phyloP scores from a whole-genome alignment of 1,284 basidiomycete species.

The Boletellus dicymbophilus region DNA sequence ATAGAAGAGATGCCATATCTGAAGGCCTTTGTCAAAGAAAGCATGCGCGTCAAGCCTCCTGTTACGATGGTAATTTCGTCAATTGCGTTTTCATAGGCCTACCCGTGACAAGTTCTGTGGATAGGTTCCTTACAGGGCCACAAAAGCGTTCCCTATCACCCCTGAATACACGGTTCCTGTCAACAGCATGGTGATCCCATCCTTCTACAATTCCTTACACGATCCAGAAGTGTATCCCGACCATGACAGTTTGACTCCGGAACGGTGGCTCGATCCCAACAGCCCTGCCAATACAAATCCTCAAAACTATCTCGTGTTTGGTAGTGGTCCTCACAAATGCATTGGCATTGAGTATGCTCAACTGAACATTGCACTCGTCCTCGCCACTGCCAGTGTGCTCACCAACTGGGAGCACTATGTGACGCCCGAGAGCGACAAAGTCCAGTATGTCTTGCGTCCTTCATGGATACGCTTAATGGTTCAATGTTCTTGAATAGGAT shows the following conservation, averaged over 20 bases:
- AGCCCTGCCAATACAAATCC: slow-evolving; percentile 83
- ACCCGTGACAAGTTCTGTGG: slow-evolving; percentile 8
- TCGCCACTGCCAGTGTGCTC: slow-evolving; percentile 82
- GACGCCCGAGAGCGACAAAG: slow-evolving; percentile 80
- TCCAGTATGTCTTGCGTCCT: slow-evolving; percentile 61
- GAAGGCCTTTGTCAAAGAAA: slow-evolving; percentile 91
- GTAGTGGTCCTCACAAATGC: slow-evolving; percentile 91
- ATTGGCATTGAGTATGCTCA: slow-evolving; percentile 93
- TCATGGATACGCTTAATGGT: neutral
- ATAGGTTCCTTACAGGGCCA: slow-evolving; percentile 91
- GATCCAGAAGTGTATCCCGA: slow-evolving; percentile 89
- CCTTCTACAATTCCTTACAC: slow-evolving; percentile 95
- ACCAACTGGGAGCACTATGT: slow-evolving; percentile 90
- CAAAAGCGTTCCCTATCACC: slow-evolving; percentile 90
- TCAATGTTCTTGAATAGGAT: slow-evolving; percentile 48
- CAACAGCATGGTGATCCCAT: slow-evolving; percentile 94
- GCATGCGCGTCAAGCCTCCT: slow-evolving; percentile 87
- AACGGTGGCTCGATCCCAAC: slow-evolving; percentile 91
- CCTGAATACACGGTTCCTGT: slow-evolving; percentile 91
- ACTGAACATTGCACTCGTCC: slow-evolving; percentile 88
- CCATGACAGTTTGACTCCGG: slow-evolving; percentile 83
- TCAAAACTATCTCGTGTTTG: slow-evolving; percentile 96
- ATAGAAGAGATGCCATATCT: slow-evolving; percentile 95
- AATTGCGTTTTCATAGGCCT: slow-evolving; percentile 1
- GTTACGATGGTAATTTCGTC: slow-evolving; percentile 80